Base-by-base conservation (phyloP, 2,329 filamentous ascomycete genomes). In the Paracamarosporium sp. region DNA sequence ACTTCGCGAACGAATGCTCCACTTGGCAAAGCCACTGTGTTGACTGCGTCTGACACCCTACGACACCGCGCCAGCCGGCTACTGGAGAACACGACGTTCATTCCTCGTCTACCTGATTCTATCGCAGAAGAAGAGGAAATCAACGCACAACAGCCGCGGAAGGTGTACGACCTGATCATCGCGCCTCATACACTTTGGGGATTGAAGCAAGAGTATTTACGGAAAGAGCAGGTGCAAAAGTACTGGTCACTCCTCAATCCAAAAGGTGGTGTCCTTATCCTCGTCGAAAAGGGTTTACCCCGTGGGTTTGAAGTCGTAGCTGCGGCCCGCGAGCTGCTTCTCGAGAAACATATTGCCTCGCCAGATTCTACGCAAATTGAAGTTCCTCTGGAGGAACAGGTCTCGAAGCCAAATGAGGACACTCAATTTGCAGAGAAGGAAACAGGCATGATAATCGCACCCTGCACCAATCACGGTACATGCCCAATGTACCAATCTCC, bases 221-320 rank as follows among this genome's bases (percentile, higher is more conserved):
- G 93, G 44, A 93, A 91, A 70, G 85, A 89, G 31, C 83, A 95
- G 51, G 81, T 97, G 20, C 88, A 96, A 70, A 97, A 96, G 59
- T 85, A 98, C 1, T 99, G 95, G 95, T 88, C 87, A 13, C 82
- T 97, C 50, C 82, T 97, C 4, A 91, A 90, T 51, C 90, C 90
- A 1, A 84, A 93, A 17, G 94, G 94, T 1, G 95, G 95, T 33
- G 85, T 99, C 13, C 82, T 99, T 4, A 86, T 98, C 47, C 78
- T 98, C 3, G 80, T 97, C 22, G 95, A 99, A 75, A 98, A 97
- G 75, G 95, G 93, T 0, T 86, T 96, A 12, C 91, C 93, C 12
- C 87, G 92, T 41, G 95, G 95, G 0, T 99, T 99, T 65, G 95
- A 98, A 74, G 91, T 92, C 13, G 87, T 99, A 38, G 94, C 92